Conservation (phyloP, 2,329 filamentous ascomycete genomes). For the Colletotrichum godetiae region DNA sequence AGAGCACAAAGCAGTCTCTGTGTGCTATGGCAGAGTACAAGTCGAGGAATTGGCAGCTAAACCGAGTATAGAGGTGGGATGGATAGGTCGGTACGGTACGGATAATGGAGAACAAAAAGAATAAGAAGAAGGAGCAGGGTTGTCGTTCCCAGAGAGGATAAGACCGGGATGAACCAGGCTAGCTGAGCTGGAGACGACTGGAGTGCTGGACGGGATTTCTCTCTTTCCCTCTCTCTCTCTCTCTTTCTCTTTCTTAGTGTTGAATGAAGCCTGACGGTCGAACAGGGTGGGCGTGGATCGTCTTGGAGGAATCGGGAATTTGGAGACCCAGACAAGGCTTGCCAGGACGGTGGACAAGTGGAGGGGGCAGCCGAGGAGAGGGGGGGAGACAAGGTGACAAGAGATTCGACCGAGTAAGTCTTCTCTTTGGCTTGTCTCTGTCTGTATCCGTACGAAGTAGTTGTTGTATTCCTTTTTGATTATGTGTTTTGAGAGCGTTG, state of each 20-base stretch:
- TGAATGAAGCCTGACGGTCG: neutral
- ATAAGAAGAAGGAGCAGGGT: neutral
- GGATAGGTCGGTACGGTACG: too few relatives aligned
- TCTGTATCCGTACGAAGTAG: too few relatives aligned
- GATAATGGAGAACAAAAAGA: neutral
- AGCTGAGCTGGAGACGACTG: neutral
- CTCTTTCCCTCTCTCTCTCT: neutral
- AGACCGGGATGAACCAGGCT: neutral
- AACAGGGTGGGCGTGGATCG: neutral
- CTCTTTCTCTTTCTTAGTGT: neutral
- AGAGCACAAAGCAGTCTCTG: neutral
- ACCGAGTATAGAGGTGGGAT: neutral
- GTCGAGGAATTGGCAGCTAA: neutral
- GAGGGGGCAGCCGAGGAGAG: constrained; percentile 66
- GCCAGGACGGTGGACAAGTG: constrained; percentile 57
- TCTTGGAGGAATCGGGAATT: neutral
- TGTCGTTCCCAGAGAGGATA: constrained; percentile 11
- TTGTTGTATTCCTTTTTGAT: neutral
- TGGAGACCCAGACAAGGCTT: constrained; percentile 27
- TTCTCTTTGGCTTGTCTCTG: neutral
- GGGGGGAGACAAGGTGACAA: neutral
- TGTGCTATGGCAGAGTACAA: neutral
- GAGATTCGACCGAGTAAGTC: neutral
- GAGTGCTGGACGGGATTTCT: too few relatives aligned
- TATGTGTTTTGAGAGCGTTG: too few relatives aligned